Base-by-base conservation (phyloP, 106 monocot species). In the Cymbidium sinense region DNA sequence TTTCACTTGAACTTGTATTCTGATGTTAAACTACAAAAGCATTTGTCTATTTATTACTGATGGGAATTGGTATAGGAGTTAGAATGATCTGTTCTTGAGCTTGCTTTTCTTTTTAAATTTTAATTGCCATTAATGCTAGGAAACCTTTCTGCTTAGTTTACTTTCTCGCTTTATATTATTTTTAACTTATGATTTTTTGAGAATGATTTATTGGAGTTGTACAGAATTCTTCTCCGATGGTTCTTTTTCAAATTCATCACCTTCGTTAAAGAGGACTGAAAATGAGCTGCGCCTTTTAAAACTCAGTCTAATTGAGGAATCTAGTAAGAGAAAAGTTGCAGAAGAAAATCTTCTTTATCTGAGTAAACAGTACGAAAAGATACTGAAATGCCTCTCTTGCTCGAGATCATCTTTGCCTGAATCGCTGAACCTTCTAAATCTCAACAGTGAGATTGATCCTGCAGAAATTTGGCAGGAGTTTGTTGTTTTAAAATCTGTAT, bases 181-280 rank as follows among this genome's bases (percentile, higher is more conserved):
- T 37, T 39, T 51, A 67, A 70, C 31, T 30, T 18, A 10, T 50
- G 64, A 69, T 70, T 34, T 62, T 13, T 7, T 2, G 29, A 72
- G 25, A 72, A 13, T 61, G 3, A n/a, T 28, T 7, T 13, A 61
- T 2, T 73, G 23, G 11, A 4, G 27, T 61, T 77, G n/a, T 85
- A 78, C 87, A 92, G 92, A 92, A 76, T 87, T 89, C 77, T 31
- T 75, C 25, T 87, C 89, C 55, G 85, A 87, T 74, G 79, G 79
- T 84, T 92, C 87, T 70, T 4, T 74, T 20, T 76, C 88, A 70
- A 84, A 64, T 19, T 70, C 82, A 30, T 88, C 80, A 33, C 73
- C 79, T 64, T 77, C 77, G 2, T 61, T 70, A 7, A 78, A 44
- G 18, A 43, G 52, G 28, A 27, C 47, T 34, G 75, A 89, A 64